Base-by-base conservation (phyloP, 495 filamentous ascomycete genomes). In the Bryoglossum gracile region DNA sequence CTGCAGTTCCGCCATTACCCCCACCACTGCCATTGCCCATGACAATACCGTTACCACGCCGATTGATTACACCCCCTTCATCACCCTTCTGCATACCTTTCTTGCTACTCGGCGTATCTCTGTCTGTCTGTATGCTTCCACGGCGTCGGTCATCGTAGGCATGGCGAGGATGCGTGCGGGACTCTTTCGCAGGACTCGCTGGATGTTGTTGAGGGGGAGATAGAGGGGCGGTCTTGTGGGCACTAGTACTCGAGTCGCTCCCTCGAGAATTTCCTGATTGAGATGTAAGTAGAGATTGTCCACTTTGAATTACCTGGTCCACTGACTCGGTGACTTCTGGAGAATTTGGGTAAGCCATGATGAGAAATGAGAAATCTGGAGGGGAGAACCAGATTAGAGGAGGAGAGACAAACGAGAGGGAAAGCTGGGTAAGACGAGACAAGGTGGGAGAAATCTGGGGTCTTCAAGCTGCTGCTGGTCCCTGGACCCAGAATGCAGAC, bases 261-360 rank as follows among this genome's bases (percentile, higher is more conserved):
- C 13, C n/a, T 1, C 35, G 38, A 14, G 47, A 26, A 32, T 41
- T 25, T 16, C 24, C 37, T 6, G 22, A 19, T 41, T 50, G 17
- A 19, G 35, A 22, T 19, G 17, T 14, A 24, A 19, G 22, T 1
- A 50, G 22, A 25, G 47, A 36, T 8, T 41, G 25, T 8, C 32
- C 47, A 25, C 17, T 43, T 21, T 50, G 47, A 10, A 50, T 50
- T 4, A 50, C 47, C 30, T 50, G 18, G 22, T 50, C 47, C 25
- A 50, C 36, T 8, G 47, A 22, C 10, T 46, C 43, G 9, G 18
- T 21, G 4, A 24, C 8, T 14, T 42, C 38, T 37, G 26, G 26
- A 30, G 26, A 30, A 5, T 30, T 5, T 6, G 26, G 26, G 26
- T 30, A 30, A 30, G 26, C 26, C 26, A 30, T 30, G 26, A 30